Evolutionary conservation across 768 basidiomycete species (phyloP), one percentile per base, ranked within the genome.

Genomic region (Boletus patriciae): DNA sequence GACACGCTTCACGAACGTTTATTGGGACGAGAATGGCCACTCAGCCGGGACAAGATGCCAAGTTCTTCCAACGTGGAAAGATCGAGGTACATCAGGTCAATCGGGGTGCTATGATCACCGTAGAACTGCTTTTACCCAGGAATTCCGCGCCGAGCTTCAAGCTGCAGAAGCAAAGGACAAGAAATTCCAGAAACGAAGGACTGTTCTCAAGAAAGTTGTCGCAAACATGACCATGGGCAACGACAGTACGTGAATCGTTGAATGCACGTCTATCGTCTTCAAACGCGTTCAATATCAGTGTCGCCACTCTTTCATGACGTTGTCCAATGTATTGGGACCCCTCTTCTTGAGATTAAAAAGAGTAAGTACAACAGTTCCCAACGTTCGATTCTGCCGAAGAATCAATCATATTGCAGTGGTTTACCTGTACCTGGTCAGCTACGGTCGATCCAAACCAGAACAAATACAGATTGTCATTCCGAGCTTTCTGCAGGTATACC

Each of bases 221-320:
- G 97, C 97, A 41, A 98, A 98, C 73, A 98, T 98, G 73, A 99
- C 97, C 4, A 98, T 99, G 95, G 97, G 97, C 43, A 97, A 94
- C 69, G 95, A 98, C 75, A 95, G 96, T 97, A 70, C 76, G 94
- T 85, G 61, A 51, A 58, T 60, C 38, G 47, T 54, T 46, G 52
- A 49, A 21, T 37, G 42, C 42, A 40, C 40, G 11, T 27, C 41
- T 50, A 58, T 62, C 59, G 59, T 59, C 56, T 62, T 59, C 43
- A 44, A 53, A 62, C 57, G 62, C 60, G 25, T 44, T 61, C 65
- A 59, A 52, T 29, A 54, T 49, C 62, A 96, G 92, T 97, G 93
- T 95, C 94, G 25, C 83, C 92, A 31, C 78, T 98, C 62, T 97
- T 96, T 78, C 86, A 86, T n/a, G 94, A 99, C 63, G 91, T 99